Conservation (phyloP, 2,329 filamentous ascomycete genomes). For the Cladosporium cucumerinum region DNA sequence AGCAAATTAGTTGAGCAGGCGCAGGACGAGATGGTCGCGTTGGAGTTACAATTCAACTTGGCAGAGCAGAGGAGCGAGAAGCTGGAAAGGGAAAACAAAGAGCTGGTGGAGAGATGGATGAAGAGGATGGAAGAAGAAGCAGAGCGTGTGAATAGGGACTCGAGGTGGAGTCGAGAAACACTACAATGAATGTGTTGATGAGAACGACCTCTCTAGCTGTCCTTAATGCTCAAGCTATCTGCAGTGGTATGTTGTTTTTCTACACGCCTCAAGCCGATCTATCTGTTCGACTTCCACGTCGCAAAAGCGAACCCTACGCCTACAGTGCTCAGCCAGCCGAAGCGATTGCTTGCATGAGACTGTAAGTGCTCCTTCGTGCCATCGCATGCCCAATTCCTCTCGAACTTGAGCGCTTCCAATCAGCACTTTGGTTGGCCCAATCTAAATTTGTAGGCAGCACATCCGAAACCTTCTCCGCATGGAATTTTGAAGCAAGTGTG, state of each 20-base stretch:
- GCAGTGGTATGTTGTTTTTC: background rate
- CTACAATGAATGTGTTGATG: background rate
- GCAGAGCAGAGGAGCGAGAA: constrained; percentile 71
- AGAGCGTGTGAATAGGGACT: constrained; percentile 71
- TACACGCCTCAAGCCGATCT: background rate
- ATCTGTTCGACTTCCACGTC: background rate
- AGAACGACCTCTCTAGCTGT: background rate
- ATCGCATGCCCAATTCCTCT: background rate
- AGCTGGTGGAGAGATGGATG: constrained; percentile 91
- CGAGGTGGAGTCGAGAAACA: constrained; percentile 23
- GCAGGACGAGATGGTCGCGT: constrained; percentile 86
- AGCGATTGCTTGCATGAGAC: background rate
- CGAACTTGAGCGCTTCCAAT: background rate
- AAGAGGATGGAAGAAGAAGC: constrained; percentile 80
- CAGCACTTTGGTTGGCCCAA: background rate
- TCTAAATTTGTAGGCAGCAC: background rate
- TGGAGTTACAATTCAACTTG: constrained; percentile 85
- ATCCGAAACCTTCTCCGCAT: background rate
- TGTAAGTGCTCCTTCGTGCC: background rate
- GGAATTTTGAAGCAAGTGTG: background rate
- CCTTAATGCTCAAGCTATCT: background rate
- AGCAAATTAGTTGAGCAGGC: constrained; percentile 79
- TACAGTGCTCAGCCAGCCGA: background rate
- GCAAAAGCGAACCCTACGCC: background rate
- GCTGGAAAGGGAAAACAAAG: constrained; percentile 77